Conservation (phyloP, 768 basidiomycete genomes). For the Kwoniella bestiolae region DNA sequence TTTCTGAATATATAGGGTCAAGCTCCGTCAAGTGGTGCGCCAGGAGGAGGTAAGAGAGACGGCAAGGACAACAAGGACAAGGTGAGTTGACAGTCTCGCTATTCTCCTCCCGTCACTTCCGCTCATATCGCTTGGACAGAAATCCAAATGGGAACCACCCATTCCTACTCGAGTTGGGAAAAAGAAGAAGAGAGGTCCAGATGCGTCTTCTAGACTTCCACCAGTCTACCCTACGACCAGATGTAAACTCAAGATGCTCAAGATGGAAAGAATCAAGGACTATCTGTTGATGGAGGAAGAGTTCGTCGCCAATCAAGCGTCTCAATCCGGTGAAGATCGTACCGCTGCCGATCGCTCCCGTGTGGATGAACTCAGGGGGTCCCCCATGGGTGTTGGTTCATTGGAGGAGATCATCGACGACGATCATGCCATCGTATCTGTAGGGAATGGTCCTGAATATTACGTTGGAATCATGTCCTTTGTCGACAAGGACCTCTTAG, state of each 20-base stretch:
- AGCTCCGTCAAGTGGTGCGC: slow-evolving; percentile 50
- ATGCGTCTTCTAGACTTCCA: slow-evolving; percentile 86
- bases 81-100: slow-evolving; percentile 25
- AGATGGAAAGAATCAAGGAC: slow-evolving; percentile 98
- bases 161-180: slow-evolving; percentile 95
- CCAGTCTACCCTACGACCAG: slow-evolving; percentile 91
- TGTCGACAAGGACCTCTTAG: slow-evolving; percentile 96
- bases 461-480: slow-evolving; percentile 98
- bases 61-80: slow-evolving; percentile 50
- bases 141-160: slow-evolving; percentile 97
- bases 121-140: slow-evolving; percentile 28
- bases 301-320: slow-evolving; percentile 57
- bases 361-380: slow-evolving; percentile 92
- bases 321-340: slow-evolving; percentile 75
- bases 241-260: slow-evolving; percentile 90
- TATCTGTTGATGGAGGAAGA: slow-evolving; percentile 81
- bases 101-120: not conserved
- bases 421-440: slow-evolving; percentile 84
- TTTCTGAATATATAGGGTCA: too few species aligned
- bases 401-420: slow-evolving; percentile 79
- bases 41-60: slow-evolving; percentile 41
- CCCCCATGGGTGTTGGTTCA: slow-evolving; percentile 97
- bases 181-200: slow-evolving; percentile 94
- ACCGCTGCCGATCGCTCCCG: slow-evolving; percentile 91
- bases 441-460: slow-evolving; percentile 90